A percentile compares a stretch with the other conserved stretches of the same genome.
phyloP scores from a whole-genome alignment of 1,284 basidiomycete genomes.

The Malassezia vespertilionis region DNA sequence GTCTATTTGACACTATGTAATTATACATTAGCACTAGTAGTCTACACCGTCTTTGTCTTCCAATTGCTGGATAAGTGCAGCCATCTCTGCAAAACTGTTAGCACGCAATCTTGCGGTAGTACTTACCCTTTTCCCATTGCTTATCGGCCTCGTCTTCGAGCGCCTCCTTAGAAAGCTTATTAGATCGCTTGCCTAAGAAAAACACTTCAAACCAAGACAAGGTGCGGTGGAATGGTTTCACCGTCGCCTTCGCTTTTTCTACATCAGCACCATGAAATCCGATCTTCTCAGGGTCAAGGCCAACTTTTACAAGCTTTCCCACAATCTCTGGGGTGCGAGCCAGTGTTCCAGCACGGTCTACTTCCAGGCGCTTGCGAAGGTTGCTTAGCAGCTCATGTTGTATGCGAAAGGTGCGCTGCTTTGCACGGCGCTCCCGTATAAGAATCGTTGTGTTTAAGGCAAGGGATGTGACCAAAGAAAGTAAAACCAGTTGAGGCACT shows the following conservation, averaged over 20 bases:
- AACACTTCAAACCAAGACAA: constrained; percentile 15
- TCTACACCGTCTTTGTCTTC: no score
- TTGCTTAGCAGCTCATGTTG: constrained; percentile 3
- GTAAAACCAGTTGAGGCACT: not conserved
- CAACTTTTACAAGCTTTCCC: constrained; percentile 6
- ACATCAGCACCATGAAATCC: not conserved
- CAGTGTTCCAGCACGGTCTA: not conserved
- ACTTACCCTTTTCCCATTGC: constrained; percentile 11
- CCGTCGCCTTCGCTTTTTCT: not conserved
- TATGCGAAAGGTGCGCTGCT: not conserved
- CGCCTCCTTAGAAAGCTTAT: not conserved
- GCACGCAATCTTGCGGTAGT: no score
- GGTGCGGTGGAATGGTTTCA: not conserved
- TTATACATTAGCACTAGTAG: no score
- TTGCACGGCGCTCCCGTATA: not conserved
- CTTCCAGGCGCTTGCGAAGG: not conserved
- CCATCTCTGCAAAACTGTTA: no score
- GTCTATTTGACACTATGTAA: no score
- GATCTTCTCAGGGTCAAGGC: constrained; percentile 6
- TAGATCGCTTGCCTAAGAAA: constrained; percentile 6
- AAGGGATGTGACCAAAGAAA: constrained; percentile 15
- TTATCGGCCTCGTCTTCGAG: not conserved
- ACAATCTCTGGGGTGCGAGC: not conserved
- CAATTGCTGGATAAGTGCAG: no score
- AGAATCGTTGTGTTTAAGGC: constrained; percentile 9